Evolutionary conservation across 495 filamentous ascomycete genomes (phyloP), one percentile per base, ranked within the genome.

Genomic region (Bathelium albidoporum): DNA sequence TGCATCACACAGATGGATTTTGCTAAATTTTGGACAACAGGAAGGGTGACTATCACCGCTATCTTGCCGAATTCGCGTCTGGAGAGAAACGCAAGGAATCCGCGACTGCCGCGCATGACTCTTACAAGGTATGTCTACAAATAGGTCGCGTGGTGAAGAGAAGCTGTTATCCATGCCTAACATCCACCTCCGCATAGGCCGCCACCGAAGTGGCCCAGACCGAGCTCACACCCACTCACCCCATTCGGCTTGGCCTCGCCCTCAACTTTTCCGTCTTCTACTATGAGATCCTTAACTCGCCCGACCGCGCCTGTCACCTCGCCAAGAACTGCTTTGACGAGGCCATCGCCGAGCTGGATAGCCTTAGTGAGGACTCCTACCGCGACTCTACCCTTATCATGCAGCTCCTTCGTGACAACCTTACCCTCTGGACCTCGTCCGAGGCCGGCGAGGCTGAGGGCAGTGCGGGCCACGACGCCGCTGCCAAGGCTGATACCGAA

Each of bases 181-280:
- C 65, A 22, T 28, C 44, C 18, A 26, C 24, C 36, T 32, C 60
- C 73, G 85, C 86, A 61, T 24, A 63, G 61, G 31, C 85, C 75
- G 94, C 94, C 71, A 97, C 94, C 73, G 93, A 97, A 78, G 91
- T 98, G 73, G 94, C 94, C 59, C 90, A 95, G 78, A 97, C 94
- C 63, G 94, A 97, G 77, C 89, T 98, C 67, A 91, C 95, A 62
- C 95, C 94, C 62, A 98, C 94, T 61, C 94, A 98, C 84, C 94
- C 94, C 75, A 98, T 98, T 82, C 94, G 94, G 71, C 91, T 98
- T 59, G 94, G 94, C 74, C 86, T 98, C 68, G 94, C 94, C 72
- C 87, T 97, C 60, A 98, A 98, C 89, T 97, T 98, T 84, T 98
- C 94, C 52, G 94, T 98, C 72, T 98, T 98, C 84, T 97, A 98